Conservation (phyloP, 441 rosid genomes). For the Lepidium campestre region DNA sequence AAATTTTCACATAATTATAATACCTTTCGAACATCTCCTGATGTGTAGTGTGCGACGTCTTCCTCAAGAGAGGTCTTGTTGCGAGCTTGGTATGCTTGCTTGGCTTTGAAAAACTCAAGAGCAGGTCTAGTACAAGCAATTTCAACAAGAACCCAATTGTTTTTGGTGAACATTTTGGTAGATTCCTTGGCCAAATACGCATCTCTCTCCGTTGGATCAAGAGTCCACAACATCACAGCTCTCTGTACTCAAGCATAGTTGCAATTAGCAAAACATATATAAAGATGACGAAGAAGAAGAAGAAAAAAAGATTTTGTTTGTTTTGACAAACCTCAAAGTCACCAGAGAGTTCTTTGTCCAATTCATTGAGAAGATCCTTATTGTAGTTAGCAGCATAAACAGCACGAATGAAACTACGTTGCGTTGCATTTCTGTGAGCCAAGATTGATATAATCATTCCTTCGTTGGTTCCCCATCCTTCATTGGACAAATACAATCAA, state of each 20-base stretch:
- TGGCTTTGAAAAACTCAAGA: conserved; percentile 43
- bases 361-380: conserved; percentile 63
- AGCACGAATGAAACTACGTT: conserved; percentile 55
- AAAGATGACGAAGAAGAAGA: too few relatives aligned
- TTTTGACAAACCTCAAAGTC: conserved; percentile 67
- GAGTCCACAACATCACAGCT: conserved; percentile 59
- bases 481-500: not conserved
- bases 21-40: conserved; percentile 83
- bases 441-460: conserved; percentile 61
- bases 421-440: conserved; percentile 71
- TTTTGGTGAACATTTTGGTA: conserved; percentile 59
- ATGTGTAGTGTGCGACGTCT: conserved; percentile 83
- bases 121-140: conserved; percentile 79
- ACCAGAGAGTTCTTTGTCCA: conserved; percentile 70
- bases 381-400: conserved; percentile 56
- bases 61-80: conserved; percentile 84
- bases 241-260: conserved; percentile 33
- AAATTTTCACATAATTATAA: not conserved
- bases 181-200: conserved; percentile 71
- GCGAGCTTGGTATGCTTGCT: conserved; percentile 77
- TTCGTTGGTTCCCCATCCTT: conserved; percentile 97
- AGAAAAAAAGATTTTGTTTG: too few relatives aligned
- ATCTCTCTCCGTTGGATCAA: conserved; percentile 74
- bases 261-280: not conserved
- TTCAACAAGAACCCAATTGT: conserved; percentile 74